Conservation (phyloP, 257 asterid genomes). For the Echites panduratus region DNA sequence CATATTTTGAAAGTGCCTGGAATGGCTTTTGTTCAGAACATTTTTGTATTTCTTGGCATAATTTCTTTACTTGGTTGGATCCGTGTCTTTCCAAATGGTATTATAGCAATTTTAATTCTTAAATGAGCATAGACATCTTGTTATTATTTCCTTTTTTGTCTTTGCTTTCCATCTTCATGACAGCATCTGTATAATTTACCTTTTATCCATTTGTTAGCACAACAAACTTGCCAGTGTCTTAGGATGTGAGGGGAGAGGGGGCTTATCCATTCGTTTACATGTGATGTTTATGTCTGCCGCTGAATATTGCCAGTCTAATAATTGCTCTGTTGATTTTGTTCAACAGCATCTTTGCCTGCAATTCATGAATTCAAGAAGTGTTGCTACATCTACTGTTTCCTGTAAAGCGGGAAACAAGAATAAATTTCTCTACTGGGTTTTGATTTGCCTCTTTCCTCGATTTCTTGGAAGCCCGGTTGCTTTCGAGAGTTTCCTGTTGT, state of each 20-base stretch:
- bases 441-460: slow-evolving; percentile 42
- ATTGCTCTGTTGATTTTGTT: slow-evolving; percentile 10
- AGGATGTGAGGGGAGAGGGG: background rate
- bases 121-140: background rate
- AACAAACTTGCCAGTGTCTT: background rate
- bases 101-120: background rate
- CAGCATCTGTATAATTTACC: background rate
- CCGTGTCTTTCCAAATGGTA: background rate
- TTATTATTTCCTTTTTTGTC: background rate
- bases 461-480: slow-evolving; percentile 40
- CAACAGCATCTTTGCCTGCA: slow-evolving; percentile 35
- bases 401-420: slow-evolving; percentile 55
- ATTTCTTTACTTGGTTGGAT: background rate
- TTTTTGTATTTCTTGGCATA: background rate
- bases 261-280: background rate
- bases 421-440: slow-evolving; percentile 34
- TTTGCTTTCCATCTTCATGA: background rate
- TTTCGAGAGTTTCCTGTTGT: slow-evolving; percentile 37
- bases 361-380: slow-evolving; percentile 63
- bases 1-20: background rate
- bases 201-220: background rate
- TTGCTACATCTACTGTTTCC: slow-evolving; percentile 62
- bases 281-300: background rate
- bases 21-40: background rate
- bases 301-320: slow-evolving; percentile 4